Percentiles rank a stretch among this genome's conserved stretches.
phyloP scores from a whole-genome alignment of 306 rosid species.

The Vigna nakashimae region DNA sequence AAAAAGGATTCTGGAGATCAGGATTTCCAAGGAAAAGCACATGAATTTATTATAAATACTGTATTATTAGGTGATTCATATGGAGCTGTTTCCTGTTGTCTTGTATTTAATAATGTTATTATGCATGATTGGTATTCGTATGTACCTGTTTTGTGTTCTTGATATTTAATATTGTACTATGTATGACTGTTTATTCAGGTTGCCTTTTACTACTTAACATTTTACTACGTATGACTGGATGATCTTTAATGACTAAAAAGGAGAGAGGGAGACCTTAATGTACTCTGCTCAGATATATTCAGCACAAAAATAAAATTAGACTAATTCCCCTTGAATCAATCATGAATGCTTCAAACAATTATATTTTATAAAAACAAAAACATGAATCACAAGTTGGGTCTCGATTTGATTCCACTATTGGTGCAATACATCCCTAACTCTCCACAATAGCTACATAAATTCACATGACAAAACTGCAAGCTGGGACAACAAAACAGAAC shows the following conservation, averaged over 20 bases:
- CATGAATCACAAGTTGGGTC: constrained; percentile 40
- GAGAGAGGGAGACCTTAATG: not conserved
- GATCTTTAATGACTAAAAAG: not conserved
- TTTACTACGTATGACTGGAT: not conserved
- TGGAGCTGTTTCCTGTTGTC: constrained; percentile 5
- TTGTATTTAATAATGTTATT: not conserved
- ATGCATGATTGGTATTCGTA: not conserved
- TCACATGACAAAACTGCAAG: constrained; percentile 57
- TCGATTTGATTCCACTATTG: constrained; percentile 40
- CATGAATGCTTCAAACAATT: constrained; percentile 29
- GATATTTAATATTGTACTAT: not conserved
- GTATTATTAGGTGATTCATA: constrained; percentile 5
- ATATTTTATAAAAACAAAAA: constrained; percentile 20
- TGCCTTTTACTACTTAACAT: not conserved
- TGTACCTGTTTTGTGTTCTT: not conserved
- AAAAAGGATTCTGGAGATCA: constrained; percentile 36
- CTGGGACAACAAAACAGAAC: constrained; percentile 36
- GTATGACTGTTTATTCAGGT: not conserved
- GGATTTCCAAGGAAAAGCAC: not conserved
- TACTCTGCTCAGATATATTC: constrained; percentile 11
- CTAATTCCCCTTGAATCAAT: constrained; percentile 18
- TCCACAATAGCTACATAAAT: constrained; percentile 36
- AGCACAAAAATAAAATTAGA: constrained; percentile 3
- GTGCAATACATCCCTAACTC: constrained; percentile 41
- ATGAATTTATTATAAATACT: not conserved